phyloP scores from a whole-genome alignment of 192 early-diverging fungal genomes.

The Coemansia sp. region DNA sequence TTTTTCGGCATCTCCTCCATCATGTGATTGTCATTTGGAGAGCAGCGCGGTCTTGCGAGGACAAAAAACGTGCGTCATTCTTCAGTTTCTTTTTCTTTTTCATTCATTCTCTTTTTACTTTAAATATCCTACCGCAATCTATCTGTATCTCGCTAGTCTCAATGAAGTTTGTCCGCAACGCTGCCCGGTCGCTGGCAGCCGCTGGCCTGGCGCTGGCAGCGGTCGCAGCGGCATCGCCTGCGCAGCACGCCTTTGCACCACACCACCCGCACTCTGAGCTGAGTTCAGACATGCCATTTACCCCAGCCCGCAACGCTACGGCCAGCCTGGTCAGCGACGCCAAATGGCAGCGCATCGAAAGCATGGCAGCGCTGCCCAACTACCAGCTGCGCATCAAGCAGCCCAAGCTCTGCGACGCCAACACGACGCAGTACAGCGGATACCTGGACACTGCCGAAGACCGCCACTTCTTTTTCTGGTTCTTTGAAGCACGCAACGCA shows the following conservation, averaged over 20 bases:
- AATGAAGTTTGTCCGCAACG: conserved; percentile 14
- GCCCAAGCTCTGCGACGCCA: conserved; percentile 79
- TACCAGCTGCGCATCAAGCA: conserved; percentile 73
- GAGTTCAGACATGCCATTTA: neutral
- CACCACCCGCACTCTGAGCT: conserved; percentile 19
- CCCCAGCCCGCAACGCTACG: neutral
- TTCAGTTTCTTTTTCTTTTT: neutral
- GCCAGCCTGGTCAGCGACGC: conserved; percentile 19
- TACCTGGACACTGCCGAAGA: conserved; percentile 69
- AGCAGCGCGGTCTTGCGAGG: neutral
- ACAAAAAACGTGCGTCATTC: conserved; percentile 1
- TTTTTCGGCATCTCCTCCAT: neutral
- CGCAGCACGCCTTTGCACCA: conserved; percentile 7
- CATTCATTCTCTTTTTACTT: neutral
- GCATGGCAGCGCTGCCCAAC: conserved; percentile 58
- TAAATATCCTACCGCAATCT: neutral
- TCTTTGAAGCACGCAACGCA: conserved; percentile 88
- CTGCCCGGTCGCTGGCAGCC: conserved; percentile 8
- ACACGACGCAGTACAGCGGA: conserved; percentile 86
- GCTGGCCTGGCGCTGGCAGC: conserved; percentile 31
- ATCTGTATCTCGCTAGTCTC: neutral
- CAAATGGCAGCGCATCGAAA: conserved; percentile 5
- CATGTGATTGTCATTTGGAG: neutral
- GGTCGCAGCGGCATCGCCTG: conserved; percentile 13
- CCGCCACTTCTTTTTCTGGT: conserved; percentile 93